These are phyloP conservation scores for Myrica gale DNA, from an alignment of 306 rosid genomes.

Conservation along the genomic window DNA sequence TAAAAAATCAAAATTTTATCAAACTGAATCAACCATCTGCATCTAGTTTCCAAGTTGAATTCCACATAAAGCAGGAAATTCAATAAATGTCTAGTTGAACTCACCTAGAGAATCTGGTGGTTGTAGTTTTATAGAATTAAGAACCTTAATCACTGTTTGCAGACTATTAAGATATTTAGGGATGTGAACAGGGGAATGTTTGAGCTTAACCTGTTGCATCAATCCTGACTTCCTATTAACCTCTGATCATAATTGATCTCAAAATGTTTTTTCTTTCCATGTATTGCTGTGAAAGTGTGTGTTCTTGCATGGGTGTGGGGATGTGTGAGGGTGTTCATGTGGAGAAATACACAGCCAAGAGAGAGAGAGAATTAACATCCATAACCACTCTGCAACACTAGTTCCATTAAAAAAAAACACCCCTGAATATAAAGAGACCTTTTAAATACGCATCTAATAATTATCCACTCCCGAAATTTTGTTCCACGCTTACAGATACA, in stretches of 20 bases:
- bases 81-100: neutral
- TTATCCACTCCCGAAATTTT: neutral
- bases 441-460: too few relatives aligned
- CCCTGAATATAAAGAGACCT: neutral
- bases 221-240: neutral
- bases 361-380: neutral
- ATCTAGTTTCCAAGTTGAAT: neutral
- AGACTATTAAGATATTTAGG: neutral
- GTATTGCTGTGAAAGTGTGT: neutral
- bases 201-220: neutral
- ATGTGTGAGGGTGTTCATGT: neutral
- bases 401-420: neutral
- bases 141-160: neutral
- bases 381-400: neutral
- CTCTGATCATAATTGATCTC: neutral
- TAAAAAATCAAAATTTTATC: neutral
- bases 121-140: neutral
- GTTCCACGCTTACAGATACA: neutral
- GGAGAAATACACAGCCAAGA: neutral
- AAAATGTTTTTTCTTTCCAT: neutral
- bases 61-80: neutral
- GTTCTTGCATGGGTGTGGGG: too few relatives aligned
- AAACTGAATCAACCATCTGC: neutral
- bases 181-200: neutral
- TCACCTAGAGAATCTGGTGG: neutral